Base-by-base conservation (phyloP, 768 basidiomycete species). In the Hericium coralloides region DNA sequence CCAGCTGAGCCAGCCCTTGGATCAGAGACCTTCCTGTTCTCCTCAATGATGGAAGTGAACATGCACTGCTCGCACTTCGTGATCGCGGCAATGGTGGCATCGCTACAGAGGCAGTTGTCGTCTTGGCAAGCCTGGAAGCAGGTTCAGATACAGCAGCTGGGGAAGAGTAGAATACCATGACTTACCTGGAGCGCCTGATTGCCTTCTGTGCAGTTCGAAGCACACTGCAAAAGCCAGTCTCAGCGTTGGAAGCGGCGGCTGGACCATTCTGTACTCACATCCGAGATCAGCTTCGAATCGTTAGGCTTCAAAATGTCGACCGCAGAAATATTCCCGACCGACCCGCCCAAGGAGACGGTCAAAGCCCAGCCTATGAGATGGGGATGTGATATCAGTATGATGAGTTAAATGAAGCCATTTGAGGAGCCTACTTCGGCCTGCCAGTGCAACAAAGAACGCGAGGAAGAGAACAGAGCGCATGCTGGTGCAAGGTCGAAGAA, bases 1-100 rank as follows among this genome's bases (percentile, higher is more conserved):
- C 76, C 66, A 51, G 76, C 75, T n/a, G 83, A 83, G 9, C 87
- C 88, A 4, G 79, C 80, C 15, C 75, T 73, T 52, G 73, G 69
- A 66, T 85, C 81, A 10, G 78, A 74, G 56, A 74, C 69, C 22
- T 67, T 73, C 55, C 73, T 65, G 65, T 84, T 83, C 38, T 70
- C 69, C 9, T 64, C 63, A 60, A 91, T 76, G 25, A 88, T 70
- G 56, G 72, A 70, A 43, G 69, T 66, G 65, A 85, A 83, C 76
- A 85, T 78, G 73, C 87, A 90, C 63, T 83, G 80, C 67, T 90
- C 78, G 70, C 87, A 87, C 37, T 63, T 52, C 2, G 74, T 69
- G 55, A 90, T 68, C 1, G 70, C 61, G 1, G 66, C 56, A 36
- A 81, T 73, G 3, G 78, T 78, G 10, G 31, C 10, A 8, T 58